These are phyloP conservation scores for Chlorella sp. DNA, from an alignment of 139 green algal species.

Conservation along the genomic window DNA sequence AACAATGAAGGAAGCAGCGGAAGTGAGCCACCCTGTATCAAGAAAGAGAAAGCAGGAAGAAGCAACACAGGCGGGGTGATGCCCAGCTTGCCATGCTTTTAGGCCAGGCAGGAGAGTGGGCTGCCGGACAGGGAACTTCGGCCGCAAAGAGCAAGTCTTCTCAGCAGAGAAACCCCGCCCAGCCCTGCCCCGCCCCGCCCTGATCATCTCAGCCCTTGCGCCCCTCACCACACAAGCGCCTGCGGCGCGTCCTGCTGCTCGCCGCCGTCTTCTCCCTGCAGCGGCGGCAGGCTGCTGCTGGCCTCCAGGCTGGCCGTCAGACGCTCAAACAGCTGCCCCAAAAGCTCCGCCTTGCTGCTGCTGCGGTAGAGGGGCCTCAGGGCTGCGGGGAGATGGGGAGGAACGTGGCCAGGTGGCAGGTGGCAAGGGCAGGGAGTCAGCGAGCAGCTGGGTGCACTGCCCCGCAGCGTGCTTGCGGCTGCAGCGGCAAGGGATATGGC, in stretches of 20 bases:
- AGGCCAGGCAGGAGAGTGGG: background rate
- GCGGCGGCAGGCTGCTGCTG: conserved; percentile 29
- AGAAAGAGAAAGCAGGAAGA: too few relatives aligned
- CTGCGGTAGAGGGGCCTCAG: conserved; percentile 86
- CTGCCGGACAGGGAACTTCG: too few relatives aligned
- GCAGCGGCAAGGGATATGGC: background rate
- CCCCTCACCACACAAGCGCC: conserved; percentile 60
- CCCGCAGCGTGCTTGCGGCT: background rate
- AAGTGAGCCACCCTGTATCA: too few relatives aligned
- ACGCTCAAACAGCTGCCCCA: conserved; percentile 51
- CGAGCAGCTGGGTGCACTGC: background rate
- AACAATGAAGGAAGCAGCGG: too few relatives aligned
- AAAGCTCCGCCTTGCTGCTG: conserved; percentile 24
- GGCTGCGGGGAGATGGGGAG: conserved; percentile 53
- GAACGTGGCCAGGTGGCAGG: background rate
- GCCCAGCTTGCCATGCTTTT: too few relatives aligned
- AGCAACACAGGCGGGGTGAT: too few relatives aligned
- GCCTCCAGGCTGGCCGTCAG: conserved; percentile 31
- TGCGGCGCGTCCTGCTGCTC: conserved; percentile 30
- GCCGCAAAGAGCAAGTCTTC: too few relatives aligned
- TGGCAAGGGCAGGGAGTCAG: background rate
- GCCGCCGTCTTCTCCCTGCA: background rate
- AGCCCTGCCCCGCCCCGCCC: background rate
- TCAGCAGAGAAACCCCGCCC: background rate
- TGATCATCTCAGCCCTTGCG: background rate